Evolutionary conservation across 2,329 filamentous ascomycete genomes (phyloP).

Genomic region (Davidsoniella virescens): DNA sequence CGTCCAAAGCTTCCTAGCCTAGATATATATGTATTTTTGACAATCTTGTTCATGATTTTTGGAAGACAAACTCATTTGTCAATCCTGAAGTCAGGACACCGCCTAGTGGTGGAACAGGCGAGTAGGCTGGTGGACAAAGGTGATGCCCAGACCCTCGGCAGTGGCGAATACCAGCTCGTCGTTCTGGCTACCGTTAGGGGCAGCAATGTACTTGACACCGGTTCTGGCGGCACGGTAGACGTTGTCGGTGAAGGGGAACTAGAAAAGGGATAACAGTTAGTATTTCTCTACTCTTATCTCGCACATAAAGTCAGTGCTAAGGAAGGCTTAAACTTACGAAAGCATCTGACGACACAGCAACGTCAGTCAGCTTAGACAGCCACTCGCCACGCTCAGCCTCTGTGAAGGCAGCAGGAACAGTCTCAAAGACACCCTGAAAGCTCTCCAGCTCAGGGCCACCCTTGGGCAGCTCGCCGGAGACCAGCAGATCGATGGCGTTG

Average conservation of each 20-base stretch:
- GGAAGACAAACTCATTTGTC: not conserved
- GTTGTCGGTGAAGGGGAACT: slow-evolving; percentile 98
- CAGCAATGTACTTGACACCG: slow-evolving; percentile 90
- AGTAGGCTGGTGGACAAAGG: slow-evolving; percentile 87
- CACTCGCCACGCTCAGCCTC: slow-evolving; percentile 71
- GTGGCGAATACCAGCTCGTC: slow-evolving; percentile 70
- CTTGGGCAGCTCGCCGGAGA: slow-evolving; percentile 76
- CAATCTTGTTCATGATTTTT: not conserved
- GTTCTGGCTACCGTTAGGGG: slow-evolving; percentile 80
- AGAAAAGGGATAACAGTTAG: slow-evolving; percentile 15
- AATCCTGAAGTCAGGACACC: not conserved
- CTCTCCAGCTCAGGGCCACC: slow-evolving; percentile 67
- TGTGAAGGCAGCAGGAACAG: slow-evolving; percentile 70
- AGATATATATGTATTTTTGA: not conserved
- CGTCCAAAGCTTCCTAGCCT: slow-evolving; percentile 1
- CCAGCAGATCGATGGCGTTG: slow-evolving; percentile 92
- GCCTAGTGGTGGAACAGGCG: slow-evolving; percentile 85
- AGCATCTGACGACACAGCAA: slow-evolving; percentile 83
- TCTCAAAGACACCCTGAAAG: slow-evolving; percentile 81
- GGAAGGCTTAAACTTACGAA: slow-evolving; percentile 48
- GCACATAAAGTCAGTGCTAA: not conserved
- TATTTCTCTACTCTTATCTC: not conserved
- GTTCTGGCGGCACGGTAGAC: slow-evolving; percentile 81
- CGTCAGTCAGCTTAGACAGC: slow-evolving; percentile 64
- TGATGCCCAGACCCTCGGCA: slow-evolving; percentile 79